Percentiles rank a stretch among this genome's conserved stretches.
phyloP scores from a whole-genome alignment of 345 rosid species.

The Aquilaria sinensis region DNA sequence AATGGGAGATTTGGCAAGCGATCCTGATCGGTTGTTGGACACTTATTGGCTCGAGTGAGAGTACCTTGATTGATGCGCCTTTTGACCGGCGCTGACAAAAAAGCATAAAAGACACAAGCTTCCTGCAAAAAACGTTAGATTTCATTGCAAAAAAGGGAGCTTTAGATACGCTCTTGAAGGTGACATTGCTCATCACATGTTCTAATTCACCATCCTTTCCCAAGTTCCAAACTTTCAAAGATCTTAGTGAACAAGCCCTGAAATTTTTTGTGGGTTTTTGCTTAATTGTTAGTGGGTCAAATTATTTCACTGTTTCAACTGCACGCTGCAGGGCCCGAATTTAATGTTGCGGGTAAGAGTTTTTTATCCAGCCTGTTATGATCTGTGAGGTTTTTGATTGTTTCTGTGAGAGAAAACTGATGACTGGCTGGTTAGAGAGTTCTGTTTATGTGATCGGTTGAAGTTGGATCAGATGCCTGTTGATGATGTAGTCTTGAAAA shows the following conservation, averaged over 20 bases:
- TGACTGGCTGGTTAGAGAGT: neutral
- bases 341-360: slow-evolving; percentile 11
- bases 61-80: slow-evolving; percentile 1
- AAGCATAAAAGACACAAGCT: neutral
- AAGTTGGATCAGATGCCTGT: neutral
- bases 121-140: neutral
- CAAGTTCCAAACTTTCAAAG: neutral
- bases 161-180: slow-evolving; percentile 12
- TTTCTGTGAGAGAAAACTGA: neutral
- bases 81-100: slow-evolving; percentile 6
- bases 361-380: slow-evolving; percentile 2
- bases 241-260: neutral
- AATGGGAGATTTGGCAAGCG: too few relatives aligned
- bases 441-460: neutral
- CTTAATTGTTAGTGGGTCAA: slow-evolving; percentile 3
- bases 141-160: neutral
- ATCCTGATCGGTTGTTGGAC: too few relatives aligned
- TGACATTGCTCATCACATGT: neutral
- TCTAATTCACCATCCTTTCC: too few relatives aligned
- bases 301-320: slow-evolving; percentile 6
- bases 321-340: slow-evolving; percentile 3
- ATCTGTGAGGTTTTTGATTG: slow-evolving; percentile 7
- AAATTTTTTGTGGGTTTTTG: neutral
- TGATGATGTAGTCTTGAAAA: neutral
- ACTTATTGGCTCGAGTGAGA: too few relatives aligned